Evolutionary conservation across 139 green algal genomes (phyloP).

Genomic region (Picochlorum sp.): DNA sequence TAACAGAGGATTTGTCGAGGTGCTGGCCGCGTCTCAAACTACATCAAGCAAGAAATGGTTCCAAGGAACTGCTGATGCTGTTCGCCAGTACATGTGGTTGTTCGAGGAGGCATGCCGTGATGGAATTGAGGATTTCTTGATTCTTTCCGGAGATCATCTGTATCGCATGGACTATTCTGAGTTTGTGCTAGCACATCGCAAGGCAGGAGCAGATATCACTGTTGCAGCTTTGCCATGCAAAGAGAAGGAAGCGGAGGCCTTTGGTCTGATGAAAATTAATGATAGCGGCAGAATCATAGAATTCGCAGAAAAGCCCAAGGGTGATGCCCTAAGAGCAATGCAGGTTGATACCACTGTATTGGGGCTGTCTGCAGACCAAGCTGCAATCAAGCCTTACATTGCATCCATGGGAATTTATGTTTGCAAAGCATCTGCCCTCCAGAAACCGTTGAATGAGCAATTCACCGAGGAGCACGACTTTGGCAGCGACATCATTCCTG

Average conservation of each 20-base stretch:
- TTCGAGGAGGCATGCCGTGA: conserved; percentile 84
- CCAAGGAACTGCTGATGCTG: conserved; percentile 93
- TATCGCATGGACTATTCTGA: conserved; percentile 99
- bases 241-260: conserved; percentile 78
- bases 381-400: conserved; percentile 89
- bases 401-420: conserved; percentile 99
- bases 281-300: conserved; percentile 71
- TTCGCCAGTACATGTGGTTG: conserved; percentile 98
- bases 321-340: conserved; percentile 82
- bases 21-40: conserved; percentile 91
- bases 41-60: conserved; percentile 92
- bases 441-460: conserved; percentile 31
- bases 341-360: conserved; percentile 93
- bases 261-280: conserved; percentile 99
- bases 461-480: conserved; percentile 75
- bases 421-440: conserved; percentile 50
- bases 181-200: conserved; percentile 87
- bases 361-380: conserved; percentile 72
- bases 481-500: conserved; percentile 73
- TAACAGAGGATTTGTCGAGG: conserved; percentile 93
- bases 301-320: conserved; percentile 97
- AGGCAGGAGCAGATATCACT: conserved; percentile 88
- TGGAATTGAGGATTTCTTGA: conserved; percentile 94
- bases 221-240: conserved; percentile 90
- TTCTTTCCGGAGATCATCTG: conserved; percentile 97